These are phyloP conservation scores for Bacidia gigantensis DNA, from an alignment of 495 filamentous ascomycete species.

Conservation along the genomic window DNA sequence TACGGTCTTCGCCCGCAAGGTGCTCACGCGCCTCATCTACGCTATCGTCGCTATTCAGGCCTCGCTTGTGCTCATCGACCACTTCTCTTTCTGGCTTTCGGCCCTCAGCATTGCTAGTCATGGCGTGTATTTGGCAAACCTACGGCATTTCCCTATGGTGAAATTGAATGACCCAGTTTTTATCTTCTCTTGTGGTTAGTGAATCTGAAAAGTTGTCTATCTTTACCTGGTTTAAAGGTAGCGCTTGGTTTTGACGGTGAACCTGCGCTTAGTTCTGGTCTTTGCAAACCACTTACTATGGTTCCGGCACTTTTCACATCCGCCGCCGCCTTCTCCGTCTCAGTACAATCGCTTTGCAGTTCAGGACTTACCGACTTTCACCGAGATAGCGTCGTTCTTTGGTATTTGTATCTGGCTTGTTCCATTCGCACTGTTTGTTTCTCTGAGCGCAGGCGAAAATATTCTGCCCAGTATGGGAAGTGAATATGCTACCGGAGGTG, in stretches of 20 bases:
- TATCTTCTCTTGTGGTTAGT: constrained; percentile 61
- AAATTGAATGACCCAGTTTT: constrained; percentile 83
- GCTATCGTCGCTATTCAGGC: constrained; percentile 59
- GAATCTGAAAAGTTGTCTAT: neutral
- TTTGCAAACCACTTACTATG: constrained; percentile 90
- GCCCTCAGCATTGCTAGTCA: constrained; percentile 69
- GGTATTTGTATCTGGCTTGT: constrained; percentile 94
- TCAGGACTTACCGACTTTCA: constrained; percentile 66
- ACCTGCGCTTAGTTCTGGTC: constrained; percentile 46
- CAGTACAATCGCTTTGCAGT: constrained; percentile 33
- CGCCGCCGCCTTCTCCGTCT: constrained; percentile 21
- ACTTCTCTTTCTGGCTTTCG: constrained; percentile 63
- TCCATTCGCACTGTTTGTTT: constrained; percentile 90
- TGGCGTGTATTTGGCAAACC: constrained; percentile 77
- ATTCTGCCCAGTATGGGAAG: constrained; percentile 77
- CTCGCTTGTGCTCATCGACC: constrained; percentile 65
- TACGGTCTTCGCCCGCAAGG: constrained; percentile 75
- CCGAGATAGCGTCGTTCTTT: constrained; percentile 91
- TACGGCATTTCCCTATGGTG: constrained; percentile 76
- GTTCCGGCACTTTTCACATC: constrained; percentile 81
- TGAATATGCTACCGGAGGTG: constrained; percentile 48
- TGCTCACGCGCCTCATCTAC: constrained; percentile 78
- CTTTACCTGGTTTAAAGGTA: neutral
- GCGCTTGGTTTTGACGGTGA: neutral
- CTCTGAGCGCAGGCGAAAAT: constrained; percentile 83